These are phyloP conservation scores for Suhomyces faveliae DNA, from an alignment of 805 yeast genomes.

Conservation along the genomic window DNA sequence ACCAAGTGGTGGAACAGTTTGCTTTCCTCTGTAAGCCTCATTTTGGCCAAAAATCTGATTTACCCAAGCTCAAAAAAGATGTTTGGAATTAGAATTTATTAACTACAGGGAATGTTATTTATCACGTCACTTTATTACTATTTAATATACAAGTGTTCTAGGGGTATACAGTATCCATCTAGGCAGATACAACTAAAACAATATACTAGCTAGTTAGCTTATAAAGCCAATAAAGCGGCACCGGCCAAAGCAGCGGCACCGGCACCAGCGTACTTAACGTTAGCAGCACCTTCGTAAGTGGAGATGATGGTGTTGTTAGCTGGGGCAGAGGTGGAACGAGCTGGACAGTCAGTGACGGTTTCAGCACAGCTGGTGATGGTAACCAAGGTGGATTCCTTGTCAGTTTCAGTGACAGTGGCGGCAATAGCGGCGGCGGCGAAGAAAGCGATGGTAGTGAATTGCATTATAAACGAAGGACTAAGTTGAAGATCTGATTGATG, in stretches of 20 bases:
- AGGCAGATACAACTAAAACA: neutral
- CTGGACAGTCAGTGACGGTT: constrained; percentile 50
- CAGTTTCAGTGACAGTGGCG: constrained; percentile 36
- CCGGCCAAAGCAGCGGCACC: constrained; percentile 50
- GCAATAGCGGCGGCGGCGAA: constrained; percentile 33
- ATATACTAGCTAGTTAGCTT: constrained; percentile 10
- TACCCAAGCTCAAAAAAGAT: neutral
- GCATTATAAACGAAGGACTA: constrained; percentile 28
- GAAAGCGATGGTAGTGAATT: constrained; percentile 40
- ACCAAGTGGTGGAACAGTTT: constrained; percentile 61
- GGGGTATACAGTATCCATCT: neutral
- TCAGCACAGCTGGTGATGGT: constrained; percentile 49
- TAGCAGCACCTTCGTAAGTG: constrained; percentile 38
- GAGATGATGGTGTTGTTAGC: constrained; percentile 29
- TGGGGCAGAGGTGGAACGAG: constrained; percentile 18
- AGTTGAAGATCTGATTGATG: constrained; percentile 11
- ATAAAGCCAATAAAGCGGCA: constrained; percentile 42
- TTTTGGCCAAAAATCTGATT: neutral
- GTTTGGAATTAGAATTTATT: neutral
- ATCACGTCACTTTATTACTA: constrained; percentile 12
- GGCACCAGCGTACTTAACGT: constrained; percentile 33
- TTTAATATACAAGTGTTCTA: constrained; percentile 7
- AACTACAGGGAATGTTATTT: constrained; percentile 12
- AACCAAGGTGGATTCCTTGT: constrained; percentile 42
- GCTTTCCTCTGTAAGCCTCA: constrained; percentile 43